phyloP scores from a whole-genome alignment of 306 rosid species.

The Cucumis sativus region Cucumber_9930_V3 NC_026655.2:3736501-3737000 shows the following conservation, averaged over 20 bases:
- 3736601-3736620: background rate
- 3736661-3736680: background rate
- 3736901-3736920: too few relatives aligned
- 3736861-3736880: background rate
- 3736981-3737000: too few relatives aligned
- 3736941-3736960: too few relatives aligned
- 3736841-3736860: too few relatives aligned
- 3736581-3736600: background rate
- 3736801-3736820: too few relatives aligned
- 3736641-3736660: background rate
- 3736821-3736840: too few relatives aligned
- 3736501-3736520: background rate
- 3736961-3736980: too few relatives aligned
- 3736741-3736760: background rate
- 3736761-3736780: background rate
- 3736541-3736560: background rate
- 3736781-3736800: too few relatives aligned
- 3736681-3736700: background rate
- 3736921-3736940: too few relatives aligned
- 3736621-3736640: background rate
- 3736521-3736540: background rate
- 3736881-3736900: background rate
- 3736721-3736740: background rate
- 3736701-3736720: background rate
- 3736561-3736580: background rate